Conservation (phyloP, 768 basidiomycete species). For the Hericium alpestre region DNA sequence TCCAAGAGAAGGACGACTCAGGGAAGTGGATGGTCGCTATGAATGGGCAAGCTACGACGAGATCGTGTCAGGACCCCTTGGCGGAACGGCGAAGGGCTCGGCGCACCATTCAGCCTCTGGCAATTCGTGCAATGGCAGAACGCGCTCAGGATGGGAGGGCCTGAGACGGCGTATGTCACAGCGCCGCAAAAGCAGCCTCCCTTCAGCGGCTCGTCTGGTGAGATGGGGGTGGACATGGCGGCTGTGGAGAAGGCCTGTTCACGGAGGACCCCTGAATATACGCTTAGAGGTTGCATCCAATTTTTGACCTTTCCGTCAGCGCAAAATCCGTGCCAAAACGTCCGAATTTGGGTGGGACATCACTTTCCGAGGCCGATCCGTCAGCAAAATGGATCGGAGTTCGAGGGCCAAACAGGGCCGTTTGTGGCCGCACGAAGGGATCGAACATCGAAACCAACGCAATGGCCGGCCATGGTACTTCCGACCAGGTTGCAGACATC, state of each 20-base stretch:
- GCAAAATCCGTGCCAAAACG: too few species aligned
- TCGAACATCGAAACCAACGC: too few species aligned
- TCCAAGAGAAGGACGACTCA: conserved; percentile 43
- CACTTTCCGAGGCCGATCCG: too few species aligned
- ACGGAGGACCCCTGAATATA: too few species aligned
- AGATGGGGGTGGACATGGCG: conserved; percentile 1
- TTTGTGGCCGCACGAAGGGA: too few species aligned
- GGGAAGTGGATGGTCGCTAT: conserved; percentile 52
- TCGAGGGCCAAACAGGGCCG: too few species aligned
- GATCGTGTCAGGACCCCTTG: neutral
- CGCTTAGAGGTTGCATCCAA: too few species aligned
- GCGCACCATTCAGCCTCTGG: conserved; percentile 45
- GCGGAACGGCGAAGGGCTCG: neutral
- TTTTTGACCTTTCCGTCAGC: too few species aligned
- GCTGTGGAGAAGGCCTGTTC: neutral
- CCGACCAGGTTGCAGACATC: conserved; percentile 72
- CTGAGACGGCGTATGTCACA: conserved; percentile 36
- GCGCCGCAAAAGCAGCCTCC: conserved; percentile 55
- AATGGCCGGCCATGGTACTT: conserved; percentile 60
- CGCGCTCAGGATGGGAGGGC: conserved; percentile 41
- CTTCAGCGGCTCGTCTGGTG: conserved; percentile 6
- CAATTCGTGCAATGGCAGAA: conserved; percentile 69
- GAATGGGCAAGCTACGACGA: conserved; percentile 42
- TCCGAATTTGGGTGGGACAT: too few species aligned
- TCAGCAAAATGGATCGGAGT: too few species aligned